Evolutionary conservation across 192 early-diverging fungal species (phyloP).

Genomic region (Gigaspora rosea): DNA sequence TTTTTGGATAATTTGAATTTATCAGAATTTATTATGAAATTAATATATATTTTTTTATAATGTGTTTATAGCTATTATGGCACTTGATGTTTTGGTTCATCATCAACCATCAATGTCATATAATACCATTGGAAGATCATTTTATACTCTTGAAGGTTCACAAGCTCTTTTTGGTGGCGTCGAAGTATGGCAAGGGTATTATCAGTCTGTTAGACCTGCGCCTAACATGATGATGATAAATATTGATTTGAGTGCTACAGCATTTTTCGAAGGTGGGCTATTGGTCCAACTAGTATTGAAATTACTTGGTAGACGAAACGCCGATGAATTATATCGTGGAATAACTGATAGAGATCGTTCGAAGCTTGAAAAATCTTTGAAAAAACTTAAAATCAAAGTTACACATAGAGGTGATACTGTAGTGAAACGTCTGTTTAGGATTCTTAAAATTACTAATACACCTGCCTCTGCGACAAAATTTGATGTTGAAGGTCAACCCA

Average conservation of each 20-base stretch:
- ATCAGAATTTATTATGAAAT: too few species aligned
- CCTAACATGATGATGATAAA: constrained; percentile 66
- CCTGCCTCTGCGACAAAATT: constrained; percentile 76
- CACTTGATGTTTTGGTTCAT: constrained; percentile 80
- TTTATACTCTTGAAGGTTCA: constrained; percentile 78
- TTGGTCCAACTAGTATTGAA: constrained; percentile 71
- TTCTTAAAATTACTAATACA: constrained; percentile 64
- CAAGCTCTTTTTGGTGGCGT: constrained; percentile 64
- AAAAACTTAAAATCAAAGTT: constrained; percentile 55
- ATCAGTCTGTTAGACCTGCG: constrained; percentile 75
- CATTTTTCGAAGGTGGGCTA: constrained; percentile 66
- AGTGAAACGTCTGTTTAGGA: constrained; percentile 68
- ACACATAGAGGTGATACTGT: constrained; percentile 64
- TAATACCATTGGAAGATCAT: constrained; percentile 82
- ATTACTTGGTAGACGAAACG: constrained; percentile 57
- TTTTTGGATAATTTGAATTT: too few species aligned
- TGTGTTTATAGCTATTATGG: constrained; percentile 58
- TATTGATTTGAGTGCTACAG: constrained; percentile 69
- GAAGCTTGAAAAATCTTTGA: constrained; percentile 55
- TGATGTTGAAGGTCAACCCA: constrained; percentile 51
- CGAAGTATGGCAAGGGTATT: constrained; percentile 95
- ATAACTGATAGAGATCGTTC: constrained; percentile 46
- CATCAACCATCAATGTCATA: constrained; percentile 80
- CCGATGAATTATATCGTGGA: constrained; percentile 52
- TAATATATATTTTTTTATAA: too few species aligned